Conservation (phyloP, 805 yeast genomes). For the Hanseniaspora clermontiae region DNA sequence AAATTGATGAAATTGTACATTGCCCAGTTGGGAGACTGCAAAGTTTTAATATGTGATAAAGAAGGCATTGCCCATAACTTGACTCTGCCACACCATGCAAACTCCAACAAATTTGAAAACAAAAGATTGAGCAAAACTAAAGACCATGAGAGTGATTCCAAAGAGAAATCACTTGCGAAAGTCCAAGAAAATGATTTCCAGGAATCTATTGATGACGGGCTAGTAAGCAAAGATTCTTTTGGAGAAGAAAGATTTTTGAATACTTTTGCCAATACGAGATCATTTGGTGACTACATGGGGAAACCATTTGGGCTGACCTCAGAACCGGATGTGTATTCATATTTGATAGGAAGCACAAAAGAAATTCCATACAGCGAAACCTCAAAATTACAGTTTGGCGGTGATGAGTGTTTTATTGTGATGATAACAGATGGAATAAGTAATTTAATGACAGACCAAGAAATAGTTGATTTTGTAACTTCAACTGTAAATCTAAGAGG, state of each 20-base stretch:
- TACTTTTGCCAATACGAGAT: constrained; percentile 77
- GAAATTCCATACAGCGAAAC: constrained; percentile 30
- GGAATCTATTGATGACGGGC: constrained; percentile 5
- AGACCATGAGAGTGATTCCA: background rate
- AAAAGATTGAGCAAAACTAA: constrained; percentile 47
- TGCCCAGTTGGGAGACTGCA: constrained; percentile 89
- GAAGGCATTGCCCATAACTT: constrained; percentile 68
- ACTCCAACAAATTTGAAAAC: constrained; percentile 58
- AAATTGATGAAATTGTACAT: constrained; percentile 57
- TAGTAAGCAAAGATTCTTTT: constrained; percentile 55
- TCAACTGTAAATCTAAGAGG: constrained; percentile 50
- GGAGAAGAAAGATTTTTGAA: constrained; percentile 76
- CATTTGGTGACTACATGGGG: constrained; percentile 79
- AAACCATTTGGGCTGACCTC: constrained; percentile 78
- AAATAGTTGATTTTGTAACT: constrained; percentile 73
- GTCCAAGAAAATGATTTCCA: background rate
- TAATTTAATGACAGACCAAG: constrained; percentile 72
- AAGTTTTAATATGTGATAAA: constrained; percentile 72
- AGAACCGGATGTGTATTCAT: constrained; percentile 76
- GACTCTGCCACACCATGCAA: constrained; percentile 76
- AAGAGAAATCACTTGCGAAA: too few species aligned
- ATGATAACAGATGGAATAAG: constrained; percentile 82
- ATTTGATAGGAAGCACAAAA: constrained; percentile 48
- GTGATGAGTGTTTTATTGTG: constrained; percentile 77
- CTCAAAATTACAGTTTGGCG: constrained; percentile 43